Conservation (phyloP, 768 basidiomycete species). For the Suillus variegatus region DNA sequence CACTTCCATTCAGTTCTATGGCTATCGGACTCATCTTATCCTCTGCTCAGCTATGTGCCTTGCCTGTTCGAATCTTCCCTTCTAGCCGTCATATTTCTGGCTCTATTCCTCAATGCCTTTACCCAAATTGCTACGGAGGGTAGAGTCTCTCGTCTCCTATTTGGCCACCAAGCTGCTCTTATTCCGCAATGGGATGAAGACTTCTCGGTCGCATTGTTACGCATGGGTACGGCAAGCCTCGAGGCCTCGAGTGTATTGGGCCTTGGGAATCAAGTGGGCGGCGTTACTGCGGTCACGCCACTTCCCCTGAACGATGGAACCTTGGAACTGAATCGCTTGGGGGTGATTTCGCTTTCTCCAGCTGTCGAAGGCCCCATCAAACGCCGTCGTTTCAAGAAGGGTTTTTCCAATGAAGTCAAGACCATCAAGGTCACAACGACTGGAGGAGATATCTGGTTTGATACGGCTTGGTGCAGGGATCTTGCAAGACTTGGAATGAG, state of each 20-base stretch:
- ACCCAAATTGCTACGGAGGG: constrained; percentile 70
- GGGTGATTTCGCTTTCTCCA: constrained; percentile 40
- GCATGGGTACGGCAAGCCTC: constrained; percentile 72
- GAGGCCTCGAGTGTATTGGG: constrained; percentile 75
- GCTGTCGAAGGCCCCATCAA: constrained; percentile 27
- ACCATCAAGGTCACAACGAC: constrained; percentile 36
- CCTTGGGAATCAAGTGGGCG: constrained; percentile 72
- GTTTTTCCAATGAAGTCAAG: constrained; percentile 55
- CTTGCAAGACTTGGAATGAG: constrained; percentile 35
- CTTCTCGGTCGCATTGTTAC: constrained; percentile 68
- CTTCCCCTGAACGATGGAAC: constrained; percentile 25
- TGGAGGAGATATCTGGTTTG: constrained; percentile 41
- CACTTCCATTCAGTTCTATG: constrained; percentile 71
- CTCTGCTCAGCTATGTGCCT: constrained; percentile 73
- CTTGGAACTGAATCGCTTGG: constrained; percentile 42
- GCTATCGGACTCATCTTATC: constrained; percentile 51
- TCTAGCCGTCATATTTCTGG: constrained; percentile 55
- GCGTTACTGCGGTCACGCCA: constrained; percentile 37
- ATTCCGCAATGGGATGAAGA: constrained; percentile 67
- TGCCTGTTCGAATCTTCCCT: constrained; percentile 71
- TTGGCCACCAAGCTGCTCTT: constrained; percentile 46
- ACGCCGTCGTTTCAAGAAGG: constrained; percentile 29
- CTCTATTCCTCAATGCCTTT: constrained; percentile 59
- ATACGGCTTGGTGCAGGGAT: constrained; percentile 43
- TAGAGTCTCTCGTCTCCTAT: constrained; percentile 56